Conservation (phyloP, 305 asterid species). For the Solanum hybrid region DNA sequence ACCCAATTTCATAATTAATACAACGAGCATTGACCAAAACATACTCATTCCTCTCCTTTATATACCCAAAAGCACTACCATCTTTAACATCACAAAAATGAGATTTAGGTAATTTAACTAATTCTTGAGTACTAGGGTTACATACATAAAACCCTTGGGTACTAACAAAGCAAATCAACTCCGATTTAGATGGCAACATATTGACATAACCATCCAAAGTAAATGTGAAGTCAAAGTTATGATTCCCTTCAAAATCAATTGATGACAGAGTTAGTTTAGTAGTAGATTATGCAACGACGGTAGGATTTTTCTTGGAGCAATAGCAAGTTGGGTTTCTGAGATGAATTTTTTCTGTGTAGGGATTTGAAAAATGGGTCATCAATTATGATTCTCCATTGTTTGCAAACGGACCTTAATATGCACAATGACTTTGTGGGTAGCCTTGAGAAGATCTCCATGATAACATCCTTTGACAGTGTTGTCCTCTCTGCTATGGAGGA, state of each 20-base stretch:
- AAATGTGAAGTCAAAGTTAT: background rate
- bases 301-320: background rate
- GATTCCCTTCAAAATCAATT: background rate
- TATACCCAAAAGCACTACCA: background rate
- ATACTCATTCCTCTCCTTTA: background rate
- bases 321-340: background rate
- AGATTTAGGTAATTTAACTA: background rate
- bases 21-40: background rate
- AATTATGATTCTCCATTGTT: background rate
- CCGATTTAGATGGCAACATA: background rate
- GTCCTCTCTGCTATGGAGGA: background rate
- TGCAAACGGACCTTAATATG: background rate
- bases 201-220: background rate
- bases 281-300: background rate
- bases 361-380: background rate
- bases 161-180: background rate
- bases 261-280: background rate
- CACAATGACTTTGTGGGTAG: background rate
- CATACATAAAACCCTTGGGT: background rate
- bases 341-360: background rate
- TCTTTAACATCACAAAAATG: background rate
- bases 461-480: background rate
- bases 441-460: background rate
- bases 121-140: background rate
- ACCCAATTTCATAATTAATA: background rate